Percentiles rank a stretch among this genome's conserved stretches.
phyloP scores from a whole-genome alignment of 1,284 basidiomycete genomes.

The Leccinum subspadiceum region DNA sequence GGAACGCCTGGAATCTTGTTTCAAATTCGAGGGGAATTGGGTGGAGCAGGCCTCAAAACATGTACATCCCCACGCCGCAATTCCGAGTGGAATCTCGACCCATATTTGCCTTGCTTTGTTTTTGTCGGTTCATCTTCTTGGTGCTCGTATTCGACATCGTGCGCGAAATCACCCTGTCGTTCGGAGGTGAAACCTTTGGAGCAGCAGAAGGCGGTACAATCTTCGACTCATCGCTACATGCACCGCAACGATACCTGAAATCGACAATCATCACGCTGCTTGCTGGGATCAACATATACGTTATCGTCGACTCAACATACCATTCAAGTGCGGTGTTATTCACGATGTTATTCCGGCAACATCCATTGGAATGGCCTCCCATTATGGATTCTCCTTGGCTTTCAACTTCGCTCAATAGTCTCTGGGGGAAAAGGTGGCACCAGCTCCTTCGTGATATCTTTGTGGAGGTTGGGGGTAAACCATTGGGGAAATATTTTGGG shows the following conservation, averaged over 20 bases:
- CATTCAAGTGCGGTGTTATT: constrained; percentile 43
- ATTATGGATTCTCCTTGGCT: not conserved
- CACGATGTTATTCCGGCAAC: constrained; percentile 38
- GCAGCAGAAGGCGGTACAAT: constrained; percentile 42
- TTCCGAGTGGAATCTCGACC: constrained; percentile 19
- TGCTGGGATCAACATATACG: constrained; percentile 43
- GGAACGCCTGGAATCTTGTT: constrained; percentile 30
- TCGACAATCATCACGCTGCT: constrained; percentile 42
- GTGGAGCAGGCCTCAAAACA: constrained; percentile 20
- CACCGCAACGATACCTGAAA: constrained; percentile 41
- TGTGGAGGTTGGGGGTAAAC: constrained; percentile 33
- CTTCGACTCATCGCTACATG: constrained; percentile 46
- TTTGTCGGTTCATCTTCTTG: constrained; percentile 11
- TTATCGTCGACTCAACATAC: constrained; percentile 43
- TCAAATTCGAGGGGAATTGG: constrained; percentile 29
- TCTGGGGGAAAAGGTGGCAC: constrained; percentile 50
- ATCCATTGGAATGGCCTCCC: constrained; percentile 22
- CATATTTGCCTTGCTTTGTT: constrained; percentile 18
- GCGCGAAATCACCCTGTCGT: not conserved
- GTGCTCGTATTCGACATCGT: constrained; percentile 9
- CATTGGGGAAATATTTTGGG: constrained; percentile 39
- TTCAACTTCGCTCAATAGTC: constrained; percentile 32
- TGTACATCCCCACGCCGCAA: constrained; percentile 13
- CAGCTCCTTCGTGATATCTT: constrained; percentile 42
- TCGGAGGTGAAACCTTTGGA: constrained; percentile 27